phyloP scores from a whole-genome alignment of 768 basidiomycete genomes.

The Rhodotorula toruloides region DNA sequence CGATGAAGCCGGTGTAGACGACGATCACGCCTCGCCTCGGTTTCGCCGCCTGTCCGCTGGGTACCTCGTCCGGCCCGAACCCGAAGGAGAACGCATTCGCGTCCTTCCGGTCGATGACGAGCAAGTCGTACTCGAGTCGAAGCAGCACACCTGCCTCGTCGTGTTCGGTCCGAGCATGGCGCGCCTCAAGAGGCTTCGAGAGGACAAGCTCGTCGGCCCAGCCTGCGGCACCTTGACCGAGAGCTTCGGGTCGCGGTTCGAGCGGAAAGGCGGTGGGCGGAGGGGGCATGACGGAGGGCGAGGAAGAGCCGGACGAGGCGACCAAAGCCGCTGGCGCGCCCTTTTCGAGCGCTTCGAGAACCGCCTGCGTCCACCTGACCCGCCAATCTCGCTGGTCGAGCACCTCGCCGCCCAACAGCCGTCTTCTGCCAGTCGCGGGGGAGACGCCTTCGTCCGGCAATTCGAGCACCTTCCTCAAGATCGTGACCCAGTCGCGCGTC shows the following conservation, averaged over 20 bases:
- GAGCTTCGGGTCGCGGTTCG: slow-evolving; percentile 22
- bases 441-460: slow-evolving; percentile 36
- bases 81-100: slow-evolving; percentile 94
- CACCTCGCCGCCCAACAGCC: slow-evolving; percentile 48
- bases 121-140: slow-evolving; percentile 81
- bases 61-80: slow-evolving; percentile 81
- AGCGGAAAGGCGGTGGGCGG: slow-evolving; percentile 49
- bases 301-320: not conserved
- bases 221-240: no score
- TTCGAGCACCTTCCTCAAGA: slow-evolving; percentile 34
- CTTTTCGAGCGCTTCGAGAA: slow-evolving; percentile 68
- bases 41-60: not conserved
- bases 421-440: slow-evolving; percentile 13
- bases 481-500: slow-evolving; percentile 38
- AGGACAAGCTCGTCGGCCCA: slow-evolving; percentile 43
- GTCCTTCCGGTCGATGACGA: slow-evolving; percentile 81
- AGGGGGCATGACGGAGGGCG: slow-evolving; percentile 44
- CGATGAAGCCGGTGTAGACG: slow-evolving; percentile 86
- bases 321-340: slow-evolving; percentile 53
- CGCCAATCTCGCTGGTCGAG: slow-evolving; percentile 81
- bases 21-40: slow-evolving; percentile 68
- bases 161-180: slow-evolving; percentile 47
- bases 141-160: slow-evolving; percentile 43
- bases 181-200: slow-evolving; percentile 45
- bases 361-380: slow-evolving; percentile 75